Base-by-base conservation (phyloP, 176 grass and related monocot genomes). In the Zea mays region DNA sequence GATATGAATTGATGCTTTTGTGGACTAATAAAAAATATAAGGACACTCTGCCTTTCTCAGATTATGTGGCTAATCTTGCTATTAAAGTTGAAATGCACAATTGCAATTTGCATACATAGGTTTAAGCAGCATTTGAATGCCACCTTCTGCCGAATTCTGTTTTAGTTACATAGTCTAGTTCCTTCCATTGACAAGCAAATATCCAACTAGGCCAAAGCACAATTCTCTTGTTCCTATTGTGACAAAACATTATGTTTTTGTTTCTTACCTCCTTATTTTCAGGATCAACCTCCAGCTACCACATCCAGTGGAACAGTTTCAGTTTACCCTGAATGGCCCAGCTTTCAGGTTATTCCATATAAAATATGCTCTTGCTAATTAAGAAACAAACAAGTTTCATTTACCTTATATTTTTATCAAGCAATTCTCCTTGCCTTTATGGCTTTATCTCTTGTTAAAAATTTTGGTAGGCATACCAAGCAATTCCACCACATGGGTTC, bases 401-500 rank as follows among this genome's bases (percentile, higher is more conserved):
- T 69, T 39, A 64, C 20, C 19, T 50, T 34, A 68, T 68, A 70
- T 80, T 70, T 65, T 19, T 65, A 65, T 64, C 52, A 69, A 57
- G 16, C 55, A 51, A 38, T 15, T 45, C 5, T 17, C 37, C 38
- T 64, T 71, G 2, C 20, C 27, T 69, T 39, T 74, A 75, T 46
- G 8, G 20, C 11, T 27, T 4, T 74, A 75, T 54, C 17, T 67
- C 15, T 27, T 72, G 12, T 77, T 33, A 66, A 57, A 64, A 15
- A 77, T 45, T 79, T 77, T 85, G 49, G 66, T 76, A 98, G 91
- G 81, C 89, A 57, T 98, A 94, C 84, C 69, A 91, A 39, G 82
- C 95, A 61, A 79, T 98, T 52, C 91, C 91, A 57, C 95, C 91
- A 5, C 95, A 91, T 72, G 91, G 95, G 7, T 94, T 94, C 75